Base-by-base conservation (phyloP, 495 filamentous ascomycete genomes). In the Penicillium angulare region DNA sequence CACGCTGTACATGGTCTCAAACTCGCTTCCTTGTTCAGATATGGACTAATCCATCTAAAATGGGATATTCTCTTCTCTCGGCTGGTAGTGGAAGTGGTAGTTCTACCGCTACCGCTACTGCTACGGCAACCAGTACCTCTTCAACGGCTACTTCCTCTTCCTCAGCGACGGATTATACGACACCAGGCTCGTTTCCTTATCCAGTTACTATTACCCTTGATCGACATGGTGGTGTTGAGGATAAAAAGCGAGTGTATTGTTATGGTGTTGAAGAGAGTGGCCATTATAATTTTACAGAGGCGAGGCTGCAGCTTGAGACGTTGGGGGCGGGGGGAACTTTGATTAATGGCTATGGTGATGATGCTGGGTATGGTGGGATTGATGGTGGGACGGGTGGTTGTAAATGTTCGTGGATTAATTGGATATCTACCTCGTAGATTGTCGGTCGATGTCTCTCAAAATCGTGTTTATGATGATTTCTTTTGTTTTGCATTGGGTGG, bases 11-110 rank as follows among this genome's bases (percentile, higher is more conserved):
- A 13, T 96, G 87, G 83, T 72, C 86, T 1, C 79, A 90, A 55
- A 95, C 90, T 3, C 83, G 92, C 8, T 90, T 95, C 68, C 82
- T 89, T 7, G 88, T 97, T 5, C 85, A 90, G 60, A 95, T 97
- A 46, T 98, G 90, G 90, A 98, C 92, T 5, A 60, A 60, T 18
- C 59, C 61, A 0, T 47, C 45, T 0, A 74, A 79, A 4, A 68
- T 69, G 9, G 75, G 71, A 38, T 70, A 69, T 27, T 61, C 72
- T 5, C 65, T 74, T 15, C 65, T 87, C 0, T 51, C 80, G 7
- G 26, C 34, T 47, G 21, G 50, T 43, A 40, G 43, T 13, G 54
- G 46, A 12, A 50, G 23, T 22, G 36, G 10, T 38, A 54, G n/a
- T 31, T 31, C 39, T 42, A 49, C 23, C 1, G 42, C 45, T 31